Evolutionary conservation across 768 basidiomycete genomes (phyloP).

Genomic region (Chalciporus sphaerocephalus): DNA sequence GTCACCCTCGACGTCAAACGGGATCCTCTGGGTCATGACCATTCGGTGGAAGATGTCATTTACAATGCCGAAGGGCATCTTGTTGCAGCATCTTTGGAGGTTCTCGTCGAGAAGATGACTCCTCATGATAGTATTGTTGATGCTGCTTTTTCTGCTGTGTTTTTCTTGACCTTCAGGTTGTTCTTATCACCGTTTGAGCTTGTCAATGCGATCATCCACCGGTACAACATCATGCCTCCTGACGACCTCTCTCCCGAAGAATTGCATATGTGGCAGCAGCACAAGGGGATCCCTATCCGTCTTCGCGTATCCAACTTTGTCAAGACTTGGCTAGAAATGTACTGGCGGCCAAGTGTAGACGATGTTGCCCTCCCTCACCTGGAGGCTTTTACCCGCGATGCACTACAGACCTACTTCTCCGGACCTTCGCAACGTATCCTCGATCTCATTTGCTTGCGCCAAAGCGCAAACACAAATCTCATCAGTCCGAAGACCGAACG

Average conservation of each 20-base stretch:
- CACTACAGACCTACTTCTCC: conserved; percentile 58
- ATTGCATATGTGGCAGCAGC: conserved; percentile 72
- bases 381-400: conserved; percentile 58
- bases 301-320: conserved; percentile 89
- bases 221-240: conserved; percentile 79
- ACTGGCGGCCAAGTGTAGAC: conserved; percentile 82
- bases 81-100: conserved; percentile 84
- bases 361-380: conserved; percentile 55
- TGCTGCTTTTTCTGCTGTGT: conserved; percentile 78
- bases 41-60: conserved; percentile 76
- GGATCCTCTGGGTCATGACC: conserved; percentile 61
- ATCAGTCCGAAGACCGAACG: conserved; percentile 60
- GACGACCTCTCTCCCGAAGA: conserved; percentile 53
- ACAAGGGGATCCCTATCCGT: conserved; percentile 86
- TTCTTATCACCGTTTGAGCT: conserved; percentile 79
- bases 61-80: conserved; percentile 89
- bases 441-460: conserved; percentile 58
- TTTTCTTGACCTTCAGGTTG: conserved; percentile 93
- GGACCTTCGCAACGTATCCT: conserved; percentile 69
- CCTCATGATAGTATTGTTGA: conserved; percentile 91
- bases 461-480: conserved; percentile 42
- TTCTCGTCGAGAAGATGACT: conserved; percentile 95
- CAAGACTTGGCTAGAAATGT: conserved; percentile 88
- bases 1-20: conserved; percentile 39
- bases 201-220: conserved; percentile 68